Conservation (phyloP, 345 rosid genomes). For the Arabidopsis arenosa region DNA sequence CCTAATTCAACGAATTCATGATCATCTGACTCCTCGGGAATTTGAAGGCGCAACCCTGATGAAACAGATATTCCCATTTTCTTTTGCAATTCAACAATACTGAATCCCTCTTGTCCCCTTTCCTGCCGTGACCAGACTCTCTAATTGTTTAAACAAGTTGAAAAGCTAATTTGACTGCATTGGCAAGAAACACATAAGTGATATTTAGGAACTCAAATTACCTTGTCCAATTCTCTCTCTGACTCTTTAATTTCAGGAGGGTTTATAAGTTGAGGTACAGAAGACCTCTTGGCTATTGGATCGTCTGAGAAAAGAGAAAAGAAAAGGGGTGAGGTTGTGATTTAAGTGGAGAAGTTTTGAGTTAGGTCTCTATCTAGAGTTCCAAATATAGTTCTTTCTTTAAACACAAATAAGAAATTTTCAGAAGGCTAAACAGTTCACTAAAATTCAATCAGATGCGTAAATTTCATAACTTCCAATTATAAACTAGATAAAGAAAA, state of each 20-base stretch:
- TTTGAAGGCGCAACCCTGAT: slow-evolving; percentile 51
- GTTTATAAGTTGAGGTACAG: slow-evolving; percentile 50
- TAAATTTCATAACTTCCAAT: slow-evolving; percentile 5
- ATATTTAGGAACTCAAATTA: slow-evolving; percentile 12
- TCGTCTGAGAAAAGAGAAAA: slow-evolving; percentile 58
- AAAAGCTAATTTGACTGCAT: slow-evolving; percentile 20
- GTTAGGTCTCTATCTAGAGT: slow-evolving; percentile 6
- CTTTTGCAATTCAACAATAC: slow-evolving; percentile 66
- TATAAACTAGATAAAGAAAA: slow-evolving; percentile 11
- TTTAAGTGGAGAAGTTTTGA: slow-evolving; percentile 4
- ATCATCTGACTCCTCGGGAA: slow-evolving; percentile 73
- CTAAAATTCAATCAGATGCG: slow-evolving; percentile 1
- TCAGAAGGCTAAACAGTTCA: slow-evolving; percentile 3
- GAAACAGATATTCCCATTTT: slow-evolving; percentile 63
- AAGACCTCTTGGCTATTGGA: slow-evolving; percentile 67
- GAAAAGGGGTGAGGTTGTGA: slow-evolving; percentile 1
- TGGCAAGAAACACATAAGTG: slow-evolving; percentile 16
- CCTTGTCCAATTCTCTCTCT: slow-evolving; percentile 44
- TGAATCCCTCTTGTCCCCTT: slow-evolving; percentile 53
- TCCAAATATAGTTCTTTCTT: neutral
- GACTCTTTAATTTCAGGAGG: slow-evolving; percentile 50
- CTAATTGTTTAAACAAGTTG: slow-evolving; percentile 26
- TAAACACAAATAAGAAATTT: slow-evolving; percentile 5
- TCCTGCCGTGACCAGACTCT: slow-evolving; percentile 55
- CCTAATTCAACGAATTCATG: slow-evolving; percentile 79